A percentile compares a stretch with the other conserved stretches of the same genome.
Conservation (phyloP, 2,329 filamentous ascomycete genomes). For the Camillea tinctor region DNA sequence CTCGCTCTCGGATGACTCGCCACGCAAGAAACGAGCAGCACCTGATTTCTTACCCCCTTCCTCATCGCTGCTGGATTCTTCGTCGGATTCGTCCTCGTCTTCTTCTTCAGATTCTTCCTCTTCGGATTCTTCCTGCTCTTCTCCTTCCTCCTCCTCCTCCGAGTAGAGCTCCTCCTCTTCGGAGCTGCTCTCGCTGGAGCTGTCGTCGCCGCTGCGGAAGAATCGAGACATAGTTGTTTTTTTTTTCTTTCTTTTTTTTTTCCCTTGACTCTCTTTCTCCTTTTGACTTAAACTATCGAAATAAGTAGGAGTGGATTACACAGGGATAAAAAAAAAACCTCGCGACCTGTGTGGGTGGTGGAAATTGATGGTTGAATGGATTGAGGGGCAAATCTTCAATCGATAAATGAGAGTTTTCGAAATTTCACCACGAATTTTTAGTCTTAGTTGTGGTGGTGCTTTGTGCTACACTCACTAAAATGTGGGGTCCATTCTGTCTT, state of each 20-base stretch:
- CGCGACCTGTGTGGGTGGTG: constrained; percentile 1
- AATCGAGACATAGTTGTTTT: constrained; percentile 81
- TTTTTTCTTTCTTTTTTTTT: constrained; percentile 14
- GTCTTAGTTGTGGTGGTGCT: constrained; percentile 26
- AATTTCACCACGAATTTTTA: constrained; percentile 33
- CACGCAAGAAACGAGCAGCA: constrained; percentile 79
- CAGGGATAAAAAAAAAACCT: background rate
- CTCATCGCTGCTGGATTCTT: constrained; percentile 61
- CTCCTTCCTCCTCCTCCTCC: constrained; percentile 65
- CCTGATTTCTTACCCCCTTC: constrained; percentile 66
- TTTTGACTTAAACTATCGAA: no score
- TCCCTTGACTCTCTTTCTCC: constrained; percentile 7
- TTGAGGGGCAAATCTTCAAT: constrained; percentile 29
- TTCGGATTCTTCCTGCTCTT: constrained; percentile 53
- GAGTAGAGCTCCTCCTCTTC: constrained; percentile 95
- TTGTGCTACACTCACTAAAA: no score
- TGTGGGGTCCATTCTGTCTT: constrained; percentile 19
- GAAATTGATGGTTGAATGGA: constrained; percentile 4
- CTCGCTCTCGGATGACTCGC: constrained; percentile 72
- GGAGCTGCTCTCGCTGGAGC: constrained; percentile 92
- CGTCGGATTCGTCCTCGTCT: constrained; percentile 51
- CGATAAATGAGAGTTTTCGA: constrained; percentile 24
- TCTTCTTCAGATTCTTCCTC: constrained; percentile 50
- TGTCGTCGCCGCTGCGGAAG: constrained; percentile 88
- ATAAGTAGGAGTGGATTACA: no score